Conservation (phyloP, 2,329 filamentous ascomycete genomes). For the Dichotomopilus funicola region DNA sequence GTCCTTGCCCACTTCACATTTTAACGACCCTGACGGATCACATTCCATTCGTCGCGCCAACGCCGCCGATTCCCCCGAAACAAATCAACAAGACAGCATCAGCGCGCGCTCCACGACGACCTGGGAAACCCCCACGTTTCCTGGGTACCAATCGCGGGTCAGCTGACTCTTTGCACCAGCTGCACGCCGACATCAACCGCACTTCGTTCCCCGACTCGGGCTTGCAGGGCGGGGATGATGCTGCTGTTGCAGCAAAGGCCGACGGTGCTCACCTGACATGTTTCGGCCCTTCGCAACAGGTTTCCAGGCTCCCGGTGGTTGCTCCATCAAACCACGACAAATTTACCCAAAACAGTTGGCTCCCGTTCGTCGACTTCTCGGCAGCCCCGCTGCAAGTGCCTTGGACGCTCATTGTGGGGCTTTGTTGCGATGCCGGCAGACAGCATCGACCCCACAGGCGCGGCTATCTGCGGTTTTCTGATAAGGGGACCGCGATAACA, state of each 20-base stretch:
- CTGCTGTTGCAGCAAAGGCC: neutral
- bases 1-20: neutral
- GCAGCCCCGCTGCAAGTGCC: conserved; percentile 8
- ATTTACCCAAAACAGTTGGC: neutral
- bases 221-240: neutral
- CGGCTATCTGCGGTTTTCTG: conserved; percentile 27
- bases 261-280: conserved; percentile 3
- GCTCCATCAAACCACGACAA: neutral
- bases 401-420: conserved; percentile 3
- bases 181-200: conserved; percentile 20
- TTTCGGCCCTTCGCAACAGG: neutral
- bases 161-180: conserved; percentile 1
- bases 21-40: too few species aligned
- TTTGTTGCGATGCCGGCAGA: conserved; percentile 16
- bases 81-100: too few species aligned
- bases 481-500: conserved; percentile 22
- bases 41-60: too few species aligned
- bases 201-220: neutral
- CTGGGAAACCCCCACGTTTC: neutral
- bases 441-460: conserved; percentile 7
- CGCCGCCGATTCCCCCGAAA: too few species aligned
- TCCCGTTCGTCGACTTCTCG: conserved; percentile 6
- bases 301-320: neutral
- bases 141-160: neutral
- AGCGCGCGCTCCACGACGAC: too few species aligned